Evolutionary conservation across 1,139 yeast species (phyloP), one percentile per base, ranked within the genome.

Genomic region (Hanseniaspora sp.): DNA sequence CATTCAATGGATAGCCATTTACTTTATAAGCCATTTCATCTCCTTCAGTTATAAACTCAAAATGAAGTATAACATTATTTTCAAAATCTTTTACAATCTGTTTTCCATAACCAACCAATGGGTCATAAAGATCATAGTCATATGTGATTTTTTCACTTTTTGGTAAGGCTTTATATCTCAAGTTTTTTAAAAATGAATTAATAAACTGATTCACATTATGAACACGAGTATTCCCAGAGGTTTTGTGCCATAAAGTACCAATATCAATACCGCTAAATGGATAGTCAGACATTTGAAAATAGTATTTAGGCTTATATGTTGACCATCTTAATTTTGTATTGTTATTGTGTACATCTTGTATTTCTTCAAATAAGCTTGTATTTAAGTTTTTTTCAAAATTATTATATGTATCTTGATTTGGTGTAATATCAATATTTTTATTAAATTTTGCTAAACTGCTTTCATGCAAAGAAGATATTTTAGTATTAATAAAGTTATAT

Each of bases 91-190:
- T 71, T 42, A 94, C 82, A 0, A 78, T 72, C 63, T 92, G 94
- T 57, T 78, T 73, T 0, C 99, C 98, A 37, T 46, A 46, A 37
- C 98, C 99, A 30, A 69, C 58, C 59, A 97, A 75, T 3, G 96
- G 92, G 65, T 94, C 97, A 66, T 83, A 92, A 48, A 75, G 72
- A 23, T 80, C 75, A 97, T 97, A 92, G 41, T 94, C 90, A 62
- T 87, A 94, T 55, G 78, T 81, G 42, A 74, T 75, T 73, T 88
- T 74, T 47, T 80, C 76, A 62, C 88, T 94, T 41, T 73, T 71
- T 61, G 83, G 90, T 58, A 85, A 92, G 62, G 90, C 87, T 56
- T 78, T 75, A 67, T 92, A 96, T 61, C 96, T 79, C n/a, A 84
- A 66, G 29, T 73, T 71, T 46, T 40, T 39, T 28, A 51, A 39